Evolutionary conservation across 768 basidiomycete genomes (phyloP).

Genomic region (Boletus reticulatus): DNA sequence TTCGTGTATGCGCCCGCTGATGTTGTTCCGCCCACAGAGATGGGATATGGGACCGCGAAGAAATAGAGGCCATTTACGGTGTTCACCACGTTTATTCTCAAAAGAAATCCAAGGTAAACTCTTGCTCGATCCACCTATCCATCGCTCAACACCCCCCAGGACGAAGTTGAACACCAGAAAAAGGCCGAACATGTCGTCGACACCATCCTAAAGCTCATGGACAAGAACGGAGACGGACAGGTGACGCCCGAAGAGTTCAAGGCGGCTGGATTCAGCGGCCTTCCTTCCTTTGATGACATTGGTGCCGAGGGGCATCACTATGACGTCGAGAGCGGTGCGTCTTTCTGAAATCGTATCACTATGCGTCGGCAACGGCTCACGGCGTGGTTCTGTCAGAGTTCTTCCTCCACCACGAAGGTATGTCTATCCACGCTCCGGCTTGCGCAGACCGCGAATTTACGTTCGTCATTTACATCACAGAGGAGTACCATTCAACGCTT

Average conservation of each 20-base stretch:
- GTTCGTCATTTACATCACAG: conserved; percentile 35
- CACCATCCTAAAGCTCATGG: conserved; percentile 65
- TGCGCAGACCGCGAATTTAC: not conserved
- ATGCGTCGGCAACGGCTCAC: not conserved
- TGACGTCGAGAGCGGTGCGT: conserved; percentile 83
- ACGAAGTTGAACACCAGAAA: conserved; percentile 73
- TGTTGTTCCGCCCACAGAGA: conserved; percentile 45
- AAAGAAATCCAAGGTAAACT: conserved; percentile 67
- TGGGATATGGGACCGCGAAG: conserved; percentile 77
- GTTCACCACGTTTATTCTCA: conserved; percentile 89
- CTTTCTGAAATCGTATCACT: not conserved
- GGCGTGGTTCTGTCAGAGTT: conserved; percentile 54
- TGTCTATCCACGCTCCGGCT: conserved; percentile 7
- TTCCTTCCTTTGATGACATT: conserved; percentile 80
- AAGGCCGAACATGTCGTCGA: conserved; percentile 80
- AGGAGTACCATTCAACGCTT: conserved; percentile 91
- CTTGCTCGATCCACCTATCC: not conserved
- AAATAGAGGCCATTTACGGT: conserved; percentile 95
- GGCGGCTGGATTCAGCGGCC: conserved; percentile 64
- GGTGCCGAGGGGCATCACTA: conserved; percentile 95
- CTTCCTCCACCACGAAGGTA: conserved; percentile 97
- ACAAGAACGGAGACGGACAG: conserved; percentile 71
- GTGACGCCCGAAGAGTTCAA: conserved; percentile 71
- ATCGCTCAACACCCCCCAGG: conserved; percentile 37
- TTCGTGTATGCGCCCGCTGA: not conserved